Percentiles rank a stretch among this genome's conserved stretches.
Conservation (phyloP, 2,329 filamentous ascomycete species). For the Pezicula radicicola region DNA sequence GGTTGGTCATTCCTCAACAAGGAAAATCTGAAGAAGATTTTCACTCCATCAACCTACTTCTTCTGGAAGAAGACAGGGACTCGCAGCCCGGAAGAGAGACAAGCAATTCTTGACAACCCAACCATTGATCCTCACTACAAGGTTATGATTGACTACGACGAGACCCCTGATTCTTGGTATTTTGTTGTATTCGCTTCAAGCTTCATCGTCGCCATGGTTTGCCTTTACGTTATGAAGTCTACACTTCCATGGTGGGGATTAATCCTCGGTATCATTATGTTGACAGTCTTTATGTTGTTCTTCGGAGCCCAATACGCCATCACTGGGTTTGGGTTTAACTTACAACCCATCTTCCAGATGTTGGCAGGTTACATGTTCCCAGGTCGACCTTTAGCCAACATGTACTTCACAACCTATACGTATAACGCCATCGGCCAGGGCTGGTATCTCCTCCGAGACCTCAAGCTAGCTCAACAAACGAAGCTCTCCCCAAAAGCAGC, state of each 20-base stretch:
- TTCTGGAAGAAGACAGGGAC: conserved; percentile 11
- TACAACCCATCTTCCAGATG: conserved; percentile 44
- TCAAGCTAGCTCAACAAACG: conserved; percentile 51
- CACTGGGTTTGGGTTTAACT: conserved; percentile 42
- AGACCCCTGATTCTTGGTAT: conserved; percentile 59
- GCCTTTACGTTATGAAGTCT: conserved; percentile 60
- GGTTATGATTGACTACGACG: conserved; percentile 44
- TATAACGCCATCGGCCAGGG: conserved; percentile 43
- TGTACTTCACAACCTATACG: conserved; percentile 29
- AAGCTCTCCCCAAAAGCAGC: conserved; percentile 61
- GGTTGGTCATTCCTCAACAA: conserved; percentile 22
- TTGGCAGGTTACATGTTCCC: conserved; percentile 42
- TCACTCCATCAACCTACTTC: conserved; percentile 5
- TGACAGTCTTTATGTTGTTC: conserved; percentile 19
- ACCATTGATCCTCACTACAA: conserved; percentile 38
- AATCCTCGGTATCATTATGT: conserved; percentile 24
- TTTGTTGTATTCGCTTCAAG: conserved; percentile 39
- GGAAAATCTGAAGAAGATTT: neutral
- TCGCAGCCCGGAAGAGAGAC: conserved; percentile 10
- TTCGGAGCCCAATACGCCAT: conserved; percentile 37
- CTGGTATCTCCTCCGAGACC: conserved; percentile 40
- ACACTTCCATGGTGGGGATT: conserved; percentile 40
- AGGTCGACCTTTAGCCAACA: conserved; percentile 20
- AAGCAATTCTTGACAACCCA: conserved; percentile 10
- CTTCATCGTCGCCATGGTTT: conserved; percentile 37